Percentiles rank a stretch among this genome's conserved stretches.
Conservation (phyloP, 23 red algal species). For the Gracilaria gracilis region DNA sequence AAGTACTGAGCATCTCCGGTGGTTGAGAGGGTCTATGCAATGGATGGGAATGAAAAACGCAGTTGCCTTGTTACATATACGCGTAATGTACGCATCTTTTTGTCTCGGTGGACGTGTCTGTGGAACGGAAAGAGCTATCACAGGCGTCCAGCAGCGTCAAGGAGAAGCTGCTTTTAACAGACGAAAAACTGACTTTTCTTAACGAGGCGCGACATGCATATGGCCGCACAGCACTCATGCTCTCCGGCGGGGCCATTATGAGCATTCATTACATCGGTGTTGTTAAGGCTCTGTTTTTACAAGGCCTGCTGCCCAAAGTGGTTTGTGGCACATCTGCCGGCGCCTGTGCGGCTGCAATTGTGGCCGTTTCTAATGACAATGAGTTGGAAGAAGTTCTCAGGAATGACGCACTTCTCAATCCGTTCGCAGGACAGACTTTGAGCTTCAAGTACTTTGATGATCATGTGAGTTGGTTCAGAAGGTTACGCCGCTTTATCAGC, state of each 20-base stretch:
- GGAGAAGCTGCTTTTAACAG: slow-evolving; percentile 30
- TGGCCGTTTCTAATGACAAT: slow-evolving; percentile 77
- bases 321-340: slow-evolving; percentile 93
- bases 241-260: slow-evolving; percentile 90
- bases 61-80: too few relatives aligned
- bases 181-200: slow-evolving; percentile 83
- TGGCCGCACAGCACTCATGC: slow-evolving; percentile 91
- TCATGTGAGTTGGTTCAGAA: slow-evolving; percentile 19
- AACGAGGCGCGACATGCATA: slow-evolving; percentile 98
- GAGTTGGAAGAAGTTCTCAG: slow-evolving; percentile 75
- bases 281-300: slow-evolving; percentile 81
- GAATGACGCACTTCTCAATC: slow-evolving; percentile 69
- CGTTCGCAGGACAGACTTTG: slow-evolving; percentile 74
- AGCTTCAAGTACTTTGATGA: slow-evolving; percentile 85
- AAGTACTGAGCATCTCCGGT: not conserved
- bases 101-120: not conserved
- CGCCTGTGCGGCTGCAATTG: slow-evolving; percentile 84
- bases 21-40: not conserved
- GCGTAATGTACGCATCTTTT: too few relatives aligned
- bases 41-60: not conserved
- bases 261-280: slow-evolving; percentile 95
- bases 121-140: not conserved
- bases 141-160: not conserved
- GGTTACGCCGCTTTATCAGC: slow-evolving; percentile 62
- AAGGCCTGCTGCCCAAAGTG: slow-evolving; percentile 85